Evolutionary conservation across 2,329 filamentous ascomycete genomes (phyloP), one percentile per base, ranked within the genome.

Genomic region (Trichoderma endophyticum): DNA sequence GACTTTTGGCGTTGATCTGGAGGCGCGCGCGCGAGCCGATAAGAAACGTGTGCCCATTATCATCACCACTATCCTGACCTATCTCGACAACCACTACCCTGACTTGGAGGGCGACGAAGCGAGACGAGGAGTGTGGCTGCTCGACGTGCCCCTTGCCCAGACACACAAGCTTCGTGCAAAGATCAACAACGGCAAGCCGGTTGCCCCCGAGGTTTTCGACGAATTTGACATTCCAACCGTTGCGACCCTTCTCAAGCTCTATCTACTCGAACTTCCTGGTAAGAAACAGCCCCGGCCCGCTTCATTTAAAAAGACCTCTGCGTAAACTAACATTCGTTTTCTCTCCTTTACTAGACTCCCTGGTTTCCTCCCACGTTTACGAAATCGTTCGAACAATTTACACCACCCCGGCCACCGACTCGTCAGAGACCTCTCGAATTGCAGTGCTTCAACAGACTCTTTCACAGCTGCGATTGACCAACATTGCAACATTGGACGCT

Each of bases 321-420:
- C 48, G 2, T 36, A 26, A 14, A 12, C 64, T 62, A 26, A 72
- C 12, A 36, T 32, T 15, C 21, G 6, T 21, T 24, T 9, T 32
- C 15, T 43, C 39, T 43, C 39, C 26, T 18, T 30, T 67, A n/a
- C 11, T 76, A 96, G 96, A 99, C 82, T 98, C 96, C n/a, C 88
- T 99, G 74, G 95, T 99, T 73, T 98, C 96, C 71, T 97, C 94
- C 54, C 95, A 98, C 80, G 94, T 99, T 72, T 99, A 99, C 81
- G 97, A 99, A 84, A 98, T 99, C 79, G 91, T 99, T 80, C 95
- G 97, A 83, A 98, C 94, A 2, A 97, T 99, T 75, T 99, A 99
- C 84, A 91, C 90, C 61, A 94, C 93, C 15, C 91, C 94, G 14
- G 87, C 92, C 61, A 88, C 92, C 56, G 93, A 97, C 71, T 88